Conservation (phyloP, 2,329 filamentous ascomycete species). For the Aspergillus fischeri region DNA sequence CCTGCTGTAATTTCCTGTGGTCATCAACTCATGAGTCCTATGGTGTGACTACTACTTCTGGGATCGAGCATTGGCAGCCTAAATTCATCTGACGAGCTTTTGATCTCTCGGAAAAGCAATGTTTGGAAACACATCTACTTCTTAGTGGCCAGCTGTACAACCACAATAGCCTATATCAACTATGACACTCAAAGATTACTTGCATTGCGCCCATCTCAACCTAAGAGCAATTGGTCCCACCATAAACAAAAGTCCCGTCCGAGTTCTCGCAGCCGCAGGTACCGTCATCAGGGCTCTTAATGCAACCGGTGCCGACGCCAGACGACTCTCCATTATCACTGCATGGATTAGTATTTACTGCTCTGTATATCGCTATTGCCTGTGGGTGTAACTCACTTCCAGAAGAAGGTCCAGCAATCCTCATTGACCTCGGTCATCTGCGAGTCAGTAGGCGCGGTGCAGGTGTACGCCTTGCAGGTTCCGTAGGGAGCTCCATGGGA, state of each 20-base stretch:
- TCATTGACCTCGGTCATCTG: slow-evolving; percentile 26
- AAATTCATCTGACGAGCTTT: no score
- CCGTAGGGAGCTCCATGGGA: slow-evolving; percentile 46
- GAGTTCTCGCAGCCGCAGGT: slow-evolving; percentile 42
- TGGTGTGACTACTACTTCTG: no score
- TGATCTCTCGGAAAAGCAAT: no score
- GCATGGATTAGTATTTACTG: neutral
- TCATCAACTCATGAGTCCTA: no score
- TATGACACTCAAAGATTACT: neutral
- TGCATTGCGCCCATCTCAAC: no score
- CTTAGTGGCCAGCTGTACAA: no score
- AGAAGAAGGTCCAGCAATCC: slow-evolving; percentile 44
- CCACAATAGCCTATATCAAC: no score
- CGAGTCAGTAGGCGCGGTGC: slow-evolving; percentile 27
- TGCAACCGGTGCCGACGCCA: slow-evolving; percentile 31
- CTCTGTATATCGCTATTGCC: no score
- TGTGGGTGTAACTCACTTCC: slow-evolving; percentile 15
- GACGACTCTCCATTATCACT: slow-evolving; percentile 15
- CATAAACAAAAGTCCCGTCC: slow-evolving; percentile 36
- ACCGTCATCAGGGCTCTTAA: slow-evolving; percentile 36
- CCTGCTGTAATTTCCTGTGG: no score
- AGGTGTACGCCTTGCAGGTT: slow-evolving; percentile 44
- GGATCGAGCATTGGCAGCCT: no score
- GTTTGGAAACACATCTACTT: no score
- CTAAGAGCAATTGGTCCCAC: slow-evolving; percentile 22